These are phyloP conservation scores for Fusarium xylarioides DNA, from an alignment of 2,329 filamentous ascomycete species.

Conservation along the genomic window DNA sequence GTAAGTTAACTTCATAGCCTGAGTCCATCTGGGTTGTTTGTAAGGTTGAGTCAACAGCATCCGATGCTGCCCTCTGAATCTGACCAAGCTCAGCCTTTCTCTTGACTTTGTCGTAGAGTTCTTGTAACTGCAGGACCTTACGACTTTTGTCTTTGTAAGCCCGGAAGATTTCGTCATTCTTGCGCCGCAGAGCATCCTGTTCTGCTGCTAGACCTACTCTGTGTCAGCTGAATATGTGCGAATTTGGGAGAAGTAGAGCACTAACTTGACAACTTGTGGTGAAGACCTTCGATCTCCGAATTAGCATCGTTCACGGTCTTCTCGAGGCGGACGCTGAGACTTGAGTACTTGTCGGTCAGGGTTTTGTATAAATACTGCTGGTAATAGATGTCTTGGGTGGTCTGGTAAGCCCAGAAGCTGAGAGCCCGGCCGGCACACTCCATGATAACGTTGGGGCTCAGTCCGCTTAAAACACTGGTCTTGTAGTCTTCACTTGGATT, in stretches of 20 bases:
- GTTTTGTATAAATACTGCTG: conserved; percentile 79
- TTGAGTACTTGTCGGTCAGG: conserved; percentile 75
- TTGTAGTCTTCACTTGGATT: conserved; percentile 91
- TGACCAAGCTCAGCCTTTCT: conserved; percentile 63
- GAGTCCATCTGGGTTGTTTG: conserved; percentile 24
- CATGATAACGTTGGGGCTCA: conserved; percentile 83
- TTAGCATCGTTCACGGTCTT: conserved; percentile 80
- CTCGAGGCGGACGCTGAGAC: conserved; percentile 73
- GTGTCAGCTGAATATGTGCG: conserved; percentile 9
- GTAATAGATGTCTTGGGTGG: conserved; percentile 82
- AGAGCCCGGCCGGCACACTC: conserved; percentile 84
- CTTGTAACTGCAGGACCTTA: conserved; percentile 74
- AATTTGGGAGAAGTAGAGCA: neutral
- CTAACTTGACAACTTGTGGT: conserved; percentile 71
- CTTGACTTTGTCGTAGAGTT: conserved; percentile 69
- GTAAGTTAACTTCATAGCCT: conserved; percentile 4
- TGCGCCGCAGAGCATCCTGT: conserved; percentile 70
- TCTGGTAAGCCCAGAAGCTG: conserved; percentile 88
- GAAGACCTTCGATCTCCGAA: conserved; percentile 71
- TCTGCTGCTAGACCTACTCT: conserved; percentile 64
- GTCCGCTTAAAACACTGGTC: conserved; percentile 82
- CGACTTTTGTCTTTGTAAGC: conserved; percentile 76
- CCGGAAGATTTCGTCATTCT: conserved; percentile 75
- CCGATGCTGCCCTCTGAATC: conserved; percentile 63
- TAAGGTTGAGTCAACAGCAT: conserved; percentile 49